Conservation (phyloP, 139 green algal species). For the Tetradesmus lagerheimii region DNA sequence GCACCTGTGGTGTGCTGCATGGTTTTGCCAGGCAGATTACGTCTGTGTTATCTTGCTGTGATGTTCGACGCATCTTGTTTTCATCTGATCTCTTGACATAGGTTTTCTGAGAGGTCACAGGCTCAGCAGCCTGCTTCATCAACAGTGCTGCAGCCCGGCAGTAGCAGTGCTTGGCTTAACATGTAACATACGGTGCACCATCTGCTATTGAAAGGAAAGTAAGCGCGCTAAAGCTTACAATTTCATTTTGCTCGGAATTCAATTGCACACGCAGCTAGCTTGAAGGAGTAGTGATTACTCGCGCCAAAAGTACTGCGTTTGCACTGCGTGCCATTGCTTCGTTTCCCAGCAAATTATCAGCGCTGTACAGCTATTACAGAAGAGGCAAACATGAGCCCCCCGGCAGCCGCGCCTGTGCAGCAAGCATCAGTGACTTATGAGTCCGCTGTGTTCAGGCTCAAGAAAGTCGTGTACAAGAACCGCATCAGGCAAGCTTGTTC, state of each 20-base stretch:
- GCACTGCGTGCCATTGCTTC: not conserved
- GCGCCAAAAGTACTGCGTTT: not conserved
- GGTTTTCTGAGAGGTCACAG: too few species aligned
- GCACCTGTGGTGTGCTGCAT: too few species aligned
- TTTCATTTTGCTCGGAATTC: not conserved
- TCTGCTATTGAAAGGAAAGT: too few species aligned
- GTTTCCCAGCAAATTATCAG: not conserved
- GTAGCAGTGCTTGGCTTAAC: too few species aligned
- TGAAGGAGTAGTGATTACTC: not conserved
- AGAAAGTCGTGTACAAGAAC: conserved; percentile 80
- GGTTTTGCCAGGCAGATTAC: too few species aligned
- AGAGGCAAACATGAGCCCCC: not conserved
- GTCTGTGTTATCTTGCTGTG: too few species aligned
- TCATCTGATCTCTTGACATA: too few species aligned
- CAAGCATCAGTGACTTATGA: conserved; percentile 50
- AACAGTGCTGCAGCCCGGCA: too few species aligned
- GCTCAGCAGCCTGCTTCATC: too few species aligned
- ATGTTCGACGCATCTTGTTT: too few species aligned
- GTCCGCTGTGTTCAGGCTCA: conserved; percentile 58
- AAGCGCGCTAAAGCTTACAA: too few species aligned
- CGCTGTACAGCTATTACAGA: not conserved
- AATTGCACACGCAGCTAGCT: not conserved
- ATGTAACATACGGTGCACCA: too few species aligned
- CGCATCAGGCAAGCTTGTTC: conserved; percentile 52
- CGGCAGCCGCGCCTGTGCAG: not conserved